Evolutionary conservation across 202 grass and related monocot genomes (phyloP), one percentile per base, ranked within the genome.

Genomic region (Carex arenaria): DNA sequence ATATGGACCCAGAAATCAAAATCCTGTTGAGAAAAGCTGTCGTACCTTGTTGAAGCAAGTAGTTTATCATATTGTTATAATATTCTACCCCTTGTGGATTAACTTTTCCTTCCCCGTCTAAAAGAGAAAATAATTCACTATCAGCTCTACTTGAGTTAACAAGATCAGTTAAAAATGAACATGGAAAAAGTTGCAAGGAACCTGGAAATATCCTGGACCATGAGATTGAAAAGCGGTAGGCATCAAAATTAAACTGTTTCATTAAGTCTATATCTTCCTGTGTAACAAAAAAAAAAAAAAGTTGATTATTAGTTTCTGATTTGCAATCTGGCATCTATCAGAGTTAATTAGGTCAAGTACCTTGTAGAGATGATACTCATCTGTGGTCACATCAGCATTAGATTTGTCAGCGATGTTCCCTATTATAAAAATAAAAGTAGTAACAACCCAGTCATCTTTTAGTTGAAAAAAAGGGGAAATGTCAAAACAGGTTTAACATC

Each of bases 161-260:
- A 28, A 43, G 60, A 84, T 31, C 42, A 84, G 4, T 75, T 63
- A 59, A 20, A 68, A 59, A 10, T 84, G 64, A 80, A 31, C 4
- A 57, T 43, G 52, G 23, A 19, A 64, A 32, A 80, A 40, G 7
- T 31, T 53, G n/a, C 34, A 70, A 55, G 19, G 17, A 77, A 97
- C 91, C 85, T 84, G 94, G 94, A 70, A 97, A 93, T 80, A 97
- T 97, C 79, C 93, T 91, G 61, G 91, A 91, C 93, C 93, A 97
- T 40, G 93, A 97, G 81, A 97, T 91, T 67, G 93, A 97, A 83
- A 97, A 97, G 40, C 93, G 87, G 63, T 97, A 97, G 3, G 87
- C 93, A 56, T 97, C 93, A 23, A 97, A 97, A 69, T 91, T 97
- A 22, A 93, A 51, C 13, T 85, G 76, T 61, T 91, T 97, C 93